A percentile compares a stretch with the other conserved stretches of the same genome.
These are phyloP conservation scores for Phytophthora podocarpi DNA, from an alignment of 352 stramenopile genomes.

Conservation along the genomic window DNA sequence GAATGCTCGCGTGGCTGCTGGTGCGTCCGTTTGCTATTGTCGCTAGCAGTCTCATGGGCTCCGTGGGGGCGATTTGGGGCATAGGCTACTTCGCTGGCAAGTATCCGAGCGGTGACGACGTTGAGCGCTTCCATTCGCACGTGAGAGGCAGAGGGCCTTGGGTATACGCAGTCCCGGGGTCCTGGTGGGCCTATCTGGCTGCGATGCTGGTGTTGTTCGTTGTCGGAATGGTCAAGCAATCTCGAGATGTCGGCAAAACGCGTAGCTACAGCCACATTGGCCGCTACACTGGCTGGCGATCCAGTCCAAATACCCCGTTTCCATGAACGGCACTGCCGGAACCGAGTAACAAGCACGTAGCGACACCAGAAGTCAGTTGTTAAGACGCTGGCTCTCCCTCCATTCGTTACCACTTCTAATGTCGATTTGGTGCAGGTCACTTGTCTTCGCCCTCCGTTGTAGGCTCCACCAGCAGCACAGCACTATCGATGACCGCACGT, in stretches of 20 bases:
- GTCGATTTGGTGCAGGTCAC: constrained; percentile 11
- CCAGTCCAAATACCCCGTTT: constrained; percentile 12
- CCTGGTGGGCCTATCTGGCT: constrained; percentile 73
- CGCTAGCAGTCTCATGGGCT: constrained; percentile 70
- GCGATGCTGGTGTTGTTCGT: constrained; percentile 54
- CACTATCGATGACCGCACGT: constrained; percentile 54
- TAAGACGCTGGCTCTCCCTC: constrained; percentile 1
- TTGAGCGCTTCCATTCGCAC: constrained; percentile 49
- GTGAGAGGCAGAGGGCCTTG: constrained; percentile 15
- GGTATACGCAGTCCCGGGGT: constrained; percentile 47
- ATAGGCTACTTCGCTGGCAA: constrained; percentile 76
- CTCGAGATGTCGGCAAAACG: constrained; percentile 17
- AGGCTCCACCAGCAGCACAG: constrained; percentile 36
- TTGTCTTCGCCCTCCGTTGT: constrained; percentile 21
- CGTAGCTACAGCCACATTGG: constrained; percentile 27
- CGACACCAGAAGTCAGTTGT: constrained; percentile 1
- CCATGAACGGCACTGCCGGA: neutral
- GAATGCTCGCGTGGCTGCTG: constrained; percentile 57
- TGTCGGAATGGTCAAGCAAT: constrained; percentile 44
- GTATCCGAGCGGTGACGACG: constrained; percentile 65
- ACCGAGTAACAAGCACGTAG: neutral
- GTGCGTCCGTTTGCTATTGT: constrained; percentile 59
- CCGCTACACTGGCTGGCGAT: constrained; percentile 28
- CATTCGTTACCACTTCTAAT: constrained; percentile 23
- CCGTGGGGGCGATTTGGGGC: constrained; percentile 50